These are phyloP conservation scores for Knufia fluminis DNA, from an alignment of 2,329 filamentous ascomycete genomes.

Conservation along the genomic window DNA sequence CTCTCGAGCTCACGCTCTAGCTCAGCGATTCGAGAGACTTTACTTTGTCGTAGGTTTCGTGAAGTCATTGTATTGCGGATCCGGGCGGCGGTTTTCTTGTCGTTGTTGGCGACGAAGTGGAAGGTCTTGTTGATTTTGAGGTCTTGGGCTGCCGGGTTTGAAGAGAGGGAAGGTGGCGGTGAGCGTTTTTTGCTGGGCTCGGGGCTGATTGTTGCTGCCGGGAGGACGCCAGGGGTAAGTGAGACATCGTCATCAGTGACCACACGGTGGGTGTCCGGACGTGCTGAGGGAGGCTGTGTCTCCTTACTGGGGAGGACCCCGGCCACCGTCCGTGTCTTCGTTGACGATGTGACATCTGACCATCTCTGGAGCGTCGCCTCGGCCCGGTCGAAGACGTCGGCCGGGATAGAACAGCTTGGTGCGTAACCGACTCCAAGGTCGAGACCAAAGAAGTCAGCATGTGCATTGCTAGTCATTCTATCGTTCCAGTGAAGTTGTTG, in stretches of 20 bases:
- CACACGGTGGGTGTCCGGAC: too few species aligned
- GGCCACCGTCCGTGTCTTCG: too few species aligned
- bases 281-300: not conserved
- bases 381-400: not conserved
- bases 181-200: too few species aligned
- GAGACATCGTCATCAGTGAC: too few species aligned
- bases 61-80: constrained; percentile 23
- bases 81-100: constrained; percentile 20
- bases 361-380: constrained; percentile 5
- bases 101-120: constrained; percentile 22
- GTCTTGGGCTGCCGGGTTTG: not conserved
- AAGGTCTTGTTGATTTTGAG: constrained; percentile 11
- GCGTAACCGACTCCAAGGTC: not conserved
- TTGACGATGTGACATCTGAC: not conserved
- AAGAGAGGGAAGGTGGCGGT: not conserved
- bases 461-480: not conserved
- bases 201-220: too few species aligned
- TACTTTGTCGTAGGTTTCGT: constrained; percentile 22
- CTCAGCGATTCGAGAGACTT: constrained; percentile 20
- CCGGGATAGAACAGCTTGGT: not conserved
- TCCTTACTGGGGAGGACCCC: not conserved
- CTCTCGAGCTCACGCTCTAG: constrained; percentile 19
- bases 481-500: constrained; percentile 1
- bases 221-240: too few species aligned
- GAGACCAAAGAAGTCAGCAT: constrained; percentile 6